Base-by-base conservation (phyloP, 2,329 filamentous ascomycete species). In the Eutypa lata region DNA sequence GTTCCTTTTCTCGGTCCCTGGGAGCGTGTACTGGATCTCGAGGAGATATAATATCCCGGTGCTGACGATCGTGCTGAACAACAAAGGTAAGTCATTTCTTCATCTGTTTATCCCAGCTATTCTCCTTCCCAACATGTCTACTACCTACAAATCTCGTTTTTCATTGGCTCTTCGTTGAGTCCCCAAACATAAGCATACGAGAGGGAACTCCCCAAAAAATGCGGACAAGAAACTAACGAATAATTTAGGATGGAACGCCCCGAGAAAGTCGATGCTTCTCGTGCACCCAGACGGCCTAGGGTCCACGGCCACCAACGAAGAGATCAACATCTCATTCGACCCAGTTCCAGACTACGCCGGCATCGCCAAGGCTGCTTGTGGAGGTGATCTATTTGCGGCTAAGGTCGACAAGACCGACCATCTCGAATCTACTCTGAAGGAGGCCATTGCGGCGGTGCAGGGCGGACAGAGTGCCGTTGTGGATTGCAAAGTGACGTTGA, bases 301-400 rank as follows among this genome's bases (percentile, higher is more conserved):
- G 1, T 77, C 81, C 24, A 72, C 68, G 59, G 79, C 79, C 1
- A 78, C 73, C n/a, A 84, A 84, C 63, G 80, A 83, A 53, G 83
- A 85, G 63, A 77, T 84, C 58, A 84, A 84, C 61, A 84, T 85
- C 57, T 81, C 79, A 1, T 84, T 86, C 55, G 72, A 76, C 24
- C 83, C 83, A 0, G 71, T 73, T 4, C 83, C 82, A 0, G 80
- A 86, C 64, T 86, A 82, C 60, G 67, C 79, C 0, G 82, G 80
- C 37, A 83, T 86, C 48, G 83, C 82, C 19, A 82, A 82, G 69
- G 82, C 82, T 1, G 81, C 82, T 0, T 77, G 79, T 0, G 79
- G 77, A 1, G 81, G 81, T 7, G 73, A 81, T 19, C 66, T 83
- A 7, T 76, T 76, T 52, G 72, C 80, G 0, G 77, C 75, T 0